A percentile compares a stretch with the other conserved stretches of the same genome.
These are phyloP conservation scores for Talaromyces stipitatus DNA, from an alignment of 495 filamentous ascomycete genomes.

Conservation along the genomic window DNA sequence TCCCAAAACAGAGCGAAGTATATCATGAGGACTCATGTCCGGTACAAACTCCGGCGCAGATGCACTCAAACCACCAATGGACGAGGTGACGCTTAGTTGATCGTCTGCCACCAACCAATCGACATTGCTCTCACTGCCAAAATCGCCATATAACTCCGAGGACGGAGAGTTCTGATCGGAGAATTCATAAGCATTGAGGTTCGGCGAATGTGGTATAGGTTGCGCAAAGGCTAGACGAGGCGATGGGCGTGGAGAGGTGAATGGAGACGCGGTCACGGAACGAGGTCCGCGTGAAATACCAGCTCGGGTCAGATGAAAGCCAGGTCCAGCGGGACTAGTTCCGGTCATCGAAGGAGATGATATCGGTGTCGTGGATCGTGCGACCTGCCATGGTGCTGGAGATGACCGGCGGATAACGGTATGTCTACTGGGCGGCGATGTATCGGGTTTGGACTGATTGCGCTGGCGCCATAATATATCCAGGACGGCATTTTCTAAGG, in stretches of 20 bases:
- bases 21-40: constrained; percentile 98
- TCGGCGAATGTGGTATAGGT: constrained; percentile 96
- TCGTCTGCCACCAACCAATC: constrained; percentile 97
- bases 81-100: constrained; percentile 65
- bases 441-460: constrained; percentile 63
- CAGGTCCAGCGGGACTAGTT: constrained; percentile 69
- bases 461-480: constrained; percentile 89
- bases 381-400: constrained; percentile 85
- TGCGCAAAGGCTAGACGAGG: constrained; percentile 85
- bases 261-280: constrained; percentile 62
- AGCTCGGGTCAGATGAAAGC: constrained; percentile 62
- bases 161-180: constrained; percentile 58
- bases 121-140: constrained; percentile 79
- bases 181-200: constrained; percentile 88
- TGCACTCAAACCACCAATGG: constrained; percentile 64
- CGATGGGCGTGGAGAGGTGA: constrained; percentile 89
- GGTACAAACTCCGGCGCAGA: constrained; percentile 74
- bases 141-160: constrained; percentile 83
- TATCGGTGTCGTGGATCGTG: constrained; percentile 68
- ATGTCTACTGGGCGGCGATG: constrained; percentile 75
- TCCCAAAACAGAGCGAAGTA: constrained; percentile 89
- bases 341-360: constrained; percentile 67
- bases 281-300: constrained; percentile 56
- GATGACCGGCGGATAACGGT: constrained; percentile 85
- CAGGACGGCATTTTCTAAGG: constrained; percentile 83